Evolutionary conservation across 192 early-diverging fungal genomes (phyloP), one percentile per base, ranked within the genome.

Genomic region (Kickxella alabastrina): DNA sequence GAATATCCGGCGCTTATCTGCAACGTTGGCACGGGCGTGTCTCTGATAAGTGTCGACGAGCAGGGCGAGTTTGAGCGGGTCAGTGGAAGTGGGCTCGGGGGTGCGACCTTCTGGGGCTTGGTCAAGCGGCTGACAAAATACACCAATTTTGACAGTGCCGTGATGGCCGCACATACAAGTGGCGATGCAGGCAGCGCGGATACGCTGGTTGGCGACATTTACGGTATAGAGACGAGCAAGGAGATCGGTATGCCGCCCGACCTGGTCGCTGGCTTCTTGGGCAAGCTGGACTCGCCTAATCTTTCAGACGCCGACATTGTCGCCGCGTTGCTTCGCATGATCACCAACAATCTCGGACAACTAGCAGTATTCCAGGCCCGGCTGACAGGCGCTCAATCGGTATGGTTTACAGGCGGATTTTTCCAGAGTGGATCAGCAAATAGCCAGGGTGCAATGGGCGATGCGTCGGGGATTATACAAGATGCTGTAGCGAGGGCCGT

Each of bases 11-110:
- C 49, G 35, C 49, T 75, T 26, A n/a, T 75, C 7, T 68, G 60
- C 57, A 75, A 64, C 31, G 48, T 75, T 7, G 72, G 72, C 8
- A 75, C 72, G 6, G 72, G 72, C 10, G 57, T 75, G n/a, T 75
- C 72, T 22, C 41, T 75, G 18, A 46, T 62, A 8, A 45, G 27
- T 4, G 34, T 70, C 1, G 38, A 43, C 19, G 34, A 10, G 15
- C 29, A 47, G 14, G 65, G 54, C 23, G 37, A 21, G 12, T 58
- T 60, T 47, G 60, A 68, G 49, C 64, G 72, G 3, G 57, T 75
- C 10, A 64, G 54, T 10, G 72, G 72, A 43, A 75, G 72, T 37
- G 72, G 72, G 15, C 48, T 75, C 25, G 72, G 72, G 4, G 72
- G 65, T 3, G 57, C 61, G 21, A 68, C 72, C 17, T 68, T 68